Evolutionary conservation across 257 asterid genomes (phyloP), one percentile per base, ranked within the genome.

Genomic region (Solanum sitiens): DNA sequence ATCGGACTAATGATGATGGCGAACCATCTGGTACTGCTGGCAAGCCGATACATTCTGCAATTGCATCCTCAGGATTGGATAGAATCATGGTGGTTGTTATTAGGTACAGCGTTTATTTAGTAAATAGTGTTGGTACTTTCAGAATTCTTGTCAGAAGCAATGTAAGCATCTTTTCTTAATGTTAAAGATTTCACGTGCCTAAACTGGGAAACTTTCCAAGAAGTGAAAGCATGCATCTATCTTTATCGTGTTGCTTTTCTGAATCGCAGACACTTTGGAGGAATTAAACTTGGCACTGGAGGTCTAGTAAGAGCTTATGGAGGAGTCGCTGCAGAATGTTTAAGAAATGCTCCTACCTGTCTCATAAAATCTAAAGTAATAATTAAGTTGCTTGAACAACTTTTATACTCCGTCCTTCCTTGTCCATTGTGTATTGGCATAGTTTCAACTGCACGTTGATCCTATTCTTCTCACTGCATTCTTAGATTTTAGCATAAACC

Each of bases 21-120:
- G 99, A 97, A 87, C 99, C 99, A 68, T 95, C 98, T 11, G 98
- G 98, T 85, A 97, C 99, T 13, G 99, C 98, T 89, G 99, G 99
- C 72, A 97, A 95, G 92, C 98, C 99, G 5, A 97, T 97, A 87
- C 93, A 80, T 50, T 95, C 98, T 73, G 98, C 98, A 53, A 95
- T 97, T 82, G 95, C 77, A 30, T 93, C 98, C 65, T 95, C 99
- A 2, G 98, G 98, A 72, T 84, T 95, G 85, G 99, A 97, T 90
- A 92, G 98, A 93, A 94, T 95, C 85, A 95, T 95, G 98, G 98
- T 97, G 27, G 96, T 97, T 74, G 98, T 97, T 20, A 94, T 95
- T 89, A 95, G 98, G 99, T 94, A 88, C 8, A 20, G 6, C 27
- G 50, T 20, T 14, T 83, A 7, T 50, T 82, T 5, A 47, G 67